Conservation (phyloP, 1,284 basidiomycete species). For the Austroboletus niveus region DNA sequence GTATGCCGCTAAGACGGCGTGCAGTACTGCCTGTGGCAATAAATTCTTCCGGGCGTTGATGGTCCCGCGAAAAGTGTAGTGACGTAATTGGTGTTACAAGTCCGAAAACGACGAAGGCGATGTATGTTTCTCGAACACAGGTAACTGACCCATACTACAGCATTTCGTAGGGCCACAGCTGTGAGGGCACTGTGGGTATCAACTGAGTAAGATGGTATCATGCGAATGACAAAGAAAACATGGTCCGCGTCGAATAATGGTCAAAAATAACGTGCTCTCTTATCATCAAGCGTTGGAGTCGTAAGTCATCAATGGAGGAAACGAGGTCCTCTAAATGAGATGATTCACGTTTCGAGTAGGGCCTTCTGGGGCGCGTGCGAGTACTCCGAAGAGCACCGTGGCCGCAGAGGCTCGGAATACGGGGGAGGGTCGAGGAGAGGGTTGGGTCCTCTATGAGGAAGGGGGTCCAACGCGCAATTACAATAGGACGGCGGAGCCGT, state of each 20-base stretch:
- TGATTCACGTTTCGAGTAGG: neutral
- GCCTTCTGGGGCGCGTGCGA: constrained; percentile 2
- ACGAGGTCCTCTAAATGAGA: neutral
- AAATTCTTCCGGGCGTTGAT: neutral
- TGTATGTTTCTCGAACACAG: neutral
- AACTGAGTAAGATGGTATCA: constrained; percentile 7
- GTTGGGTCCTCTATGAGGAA: constrained; percentile 15
- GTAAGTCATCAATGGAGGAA: neutral
- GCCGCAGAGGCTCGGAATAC: constrained; percentile 4
- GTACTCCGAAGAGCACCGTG: neutral
- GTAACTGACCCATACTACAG: neutral
- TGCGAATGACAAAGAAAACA: neutral
- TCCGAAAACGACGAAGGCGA: neutral
- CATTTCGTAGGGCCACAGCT: neutral
- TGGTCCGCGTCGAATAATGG: neutral
- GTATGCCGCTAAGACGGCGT: constrained; percentile 2
- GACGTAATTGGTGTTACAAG: neutral
- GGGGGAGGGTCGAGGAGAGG: constrained; percentile 6
- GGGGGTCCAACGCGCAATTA: neutral
- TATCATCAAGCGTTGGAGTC: neutral
- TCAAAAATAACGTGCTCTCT: neutral
- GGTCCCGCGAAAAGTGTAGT: neutral
- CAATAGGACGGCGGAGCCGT: neutral
- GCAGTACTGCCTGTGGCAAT: neutral
- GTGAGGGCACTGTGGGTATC: constrained; percentile 7